Evolutionary conservation across 306 rosid species (phyloP), one percentile per base, ranked within the genome.

Genomic region (Prunus mongolica): DNA sequence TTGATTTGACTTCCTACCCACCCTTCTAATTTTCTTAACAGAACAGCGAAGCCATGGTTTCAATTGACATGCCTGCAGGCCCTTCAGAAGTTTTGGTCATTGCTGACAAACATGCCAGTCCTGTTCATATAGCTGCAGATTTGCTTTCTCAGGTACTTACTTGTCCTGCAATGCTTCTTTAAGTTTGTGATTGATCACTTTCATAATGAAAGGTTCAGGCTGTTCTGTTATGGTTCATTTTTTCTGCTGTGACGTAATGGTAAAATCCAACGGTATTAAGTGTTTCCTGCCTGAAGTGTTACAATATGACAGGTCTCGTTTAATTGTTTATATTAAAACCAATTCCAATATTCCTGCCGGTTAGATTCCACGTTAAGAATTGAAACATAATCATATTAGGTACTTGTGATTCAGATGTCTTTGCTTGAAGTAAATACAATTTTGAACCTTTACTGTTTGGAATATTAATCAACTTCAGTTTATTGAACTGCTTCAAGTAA

Each of bases 1-100:
- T 41, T 5, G 47, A 62, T 27, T 28, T 62, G 67, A 7, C 12
- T 0, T 0, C 24, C 24, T 2, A 4, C 7, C n/a, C 5, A 4
- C 44, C 50, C 2, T 11, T 34, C 28, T 41, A 7, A 51, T 52
- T 30, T 78, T 75, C 76, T 78, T 46, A 65, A 73, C 87, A 95
- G 99, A 95, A 95, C 73, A 95, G 99, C 68, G 99, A 95, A 84
- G 97, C 99, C 67, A 92, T 95, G 99, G 88, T 95, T 74, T 90
- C 99, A 54, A 95, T 95, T 84, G 99, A 95, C 83, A 92, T 92
- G 99, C 97, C 99, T 4, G 99, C 99, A 0, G 99, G 99, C 63
- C 99, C 99, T 69, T 95, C 99, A 11, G 99, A 95, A 91, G 99
- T 95, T 82, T 85, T 95, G 75, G 99, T 95, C 85, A 95, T 95